phyloP scores from a whole-genome alignment of 441 rosid genomes.

The Erysimum pusillum region DNA sequence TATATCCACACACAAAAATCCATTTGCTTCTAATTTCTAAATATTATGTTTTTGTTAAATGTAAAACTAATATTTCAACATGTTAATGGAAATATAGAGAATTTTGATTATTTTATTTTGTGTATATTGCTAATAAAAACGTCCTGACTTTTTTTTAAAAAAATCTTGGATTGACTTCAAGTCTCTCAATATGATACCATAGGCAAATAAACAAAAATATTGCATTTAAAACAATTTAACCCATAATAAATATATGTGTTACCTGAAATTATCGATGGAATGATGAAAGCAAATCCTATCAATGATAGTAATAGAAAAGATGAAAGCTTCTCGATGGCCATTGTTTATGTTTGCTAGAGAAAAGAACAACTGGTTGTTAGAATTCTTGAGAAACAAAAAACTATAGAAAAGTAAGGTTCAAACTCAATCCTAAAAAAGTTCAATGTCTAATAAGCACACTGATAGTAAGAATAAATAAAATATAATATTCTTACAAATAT shows the following conservation, averaged over 20 bases:
- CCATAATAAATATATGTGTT: neutral
- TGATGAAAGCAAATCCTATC: constrained; percentile 20
- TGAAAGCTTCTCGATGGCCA: constrained; percentile 10
- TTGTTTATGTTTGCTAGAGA: neutral
- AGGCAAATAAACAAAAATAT: neutral
- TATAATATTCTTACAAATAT: constrained; percentile 15
- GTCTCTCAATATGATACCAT: neutral
- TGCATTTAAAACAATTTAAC: neutral
- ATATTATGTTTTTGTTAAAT: no score
- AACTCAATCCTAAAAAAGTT: neutral
- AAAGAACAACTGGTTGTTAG: neutral
- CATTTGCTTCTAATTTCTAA: no score
- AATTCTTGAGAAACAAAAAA: neutral
- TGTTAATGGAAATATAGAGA: neutral
- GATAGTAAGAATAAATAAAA: neutral
- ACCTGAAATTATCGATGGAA: constrained; percentile 30
- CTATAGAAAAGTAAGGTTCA: neutral
- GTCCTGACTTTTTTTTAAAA: neutral
- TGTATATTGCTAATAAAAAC: neutral
- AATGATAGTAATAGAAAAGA: neutral
- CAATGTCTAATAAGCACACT: neutral
- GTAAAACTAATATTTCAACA: neutral
- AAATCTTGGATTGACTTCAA: neutral
- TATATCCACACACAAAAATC: no score
- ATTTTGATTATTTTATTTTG: neutral